Evolutionary conservation across 2,329 filamentous ascomycete species (phyloP).

Genomic region (Aschersonia sp.): DNA sequence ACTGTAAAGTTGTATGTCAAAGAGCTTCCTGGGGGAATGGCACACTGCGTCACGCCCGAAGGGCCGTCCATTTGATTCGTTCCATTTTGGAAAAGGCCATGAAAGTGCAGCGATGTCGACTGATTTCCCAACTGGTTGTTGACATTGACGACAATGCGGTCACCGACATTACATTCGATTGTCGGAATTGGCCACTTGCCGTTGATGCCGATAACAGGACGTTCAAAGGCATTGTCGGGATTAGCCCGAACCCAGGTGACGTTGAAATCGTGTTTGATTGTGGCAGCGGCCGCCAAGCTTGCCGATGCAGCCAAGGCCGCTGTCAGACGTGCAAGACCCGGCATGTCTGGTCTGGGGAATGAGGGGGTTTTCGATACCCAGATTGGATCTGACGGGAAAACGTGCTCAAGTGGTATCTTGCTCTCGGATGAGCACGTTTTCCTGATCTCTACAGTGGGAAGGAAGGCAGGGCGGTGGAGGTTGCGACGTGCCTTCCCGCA

Average conservation of each 20-base stretch:
- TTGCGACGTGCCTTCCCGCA: too few relatives aligned
- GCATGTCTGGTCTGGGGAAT: constrained; percentile 4
- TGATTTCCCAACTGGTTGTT: constrained; percentile 47
- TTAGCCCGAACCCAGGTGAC: constrained; percentile 58
- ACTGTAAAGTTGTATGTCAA: constrained; percentile 60
- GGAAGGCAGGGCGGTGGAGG: too few relatives aligned
- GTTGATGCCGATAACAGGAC: constrained; percentile 66
- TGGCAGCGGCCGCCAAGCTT: constrained; percentile 18
- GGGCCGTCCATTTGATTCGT: constrained; percentile 60
- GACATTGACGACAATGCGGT: constrained; percentile 43
- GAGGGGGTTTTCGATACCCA: not conserved
- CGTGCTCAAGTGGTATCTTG: not conserved
- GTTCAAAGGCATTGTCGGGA: constrained; percentile 50
- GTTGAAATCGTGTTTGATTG: constrained; percentile 49
- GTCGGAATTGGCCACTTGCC: constrained; percentile 58
- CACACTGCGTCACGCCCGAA: constrained; percentile 49
- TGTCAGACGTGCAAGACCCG: constrained; percentile 5
- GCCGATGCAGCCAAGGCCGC: constrained; percentile 7
- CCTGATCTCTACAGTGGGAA: not conserved
- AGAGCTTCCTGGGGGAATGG: constrained; percentile 45
- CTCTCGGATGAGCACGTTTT: not conserved
- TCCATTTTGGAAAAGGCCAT: constrained; percentile 56
- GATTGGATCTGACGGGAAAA: not conserved
- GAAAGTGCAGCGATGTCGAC: constrained; percentile 51
- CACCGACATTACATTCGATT: constrained; percentile 48